These are phyloP conservation scores for Xenosphaeropsis pyriputrescens DNA, from an alignment of 2,329 filamentous ascomycete genomes.

Conservation along the genomic window DNA sequence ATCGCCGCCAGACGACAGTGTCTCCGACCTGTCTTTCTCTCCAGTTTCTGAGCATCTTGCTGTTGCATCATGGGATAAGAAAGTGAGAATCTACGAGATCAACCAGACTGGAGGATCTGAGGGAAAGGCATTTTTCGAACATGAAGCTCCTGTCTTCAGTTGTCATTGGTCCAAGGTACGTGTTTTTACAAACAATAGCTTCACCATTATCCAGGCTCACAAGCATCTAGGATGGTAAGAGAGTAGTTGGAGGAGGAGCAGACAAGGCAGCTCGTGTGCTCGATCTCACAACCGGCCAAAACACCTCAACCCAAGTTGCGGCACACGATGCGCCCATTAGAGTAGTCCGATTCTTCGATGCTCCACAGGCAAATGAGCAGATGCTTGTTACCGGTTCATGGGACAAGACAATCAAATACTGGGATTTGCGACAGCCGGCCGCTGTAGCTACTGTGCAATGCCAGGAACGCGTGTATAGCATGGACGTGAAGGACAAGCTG, in stretches of 20 bases:
- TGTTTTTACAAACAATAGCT: background rate
- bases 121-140: slow-evolving; percentile 75
- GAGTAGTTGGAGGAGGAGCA: slow-evolving; percentile 74
- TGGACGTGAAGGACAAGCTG: slow-evolving; percentile 81
- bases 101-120: slow-evolving; percentile 61
- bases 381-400: slow-evolving; percentile 88
- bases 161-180: slow-evolving; percentile 80
- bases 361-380: slow-evolving; percentile 41
- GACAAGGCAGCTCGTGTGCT: slow-evolving; percentile 85
- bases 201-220: too few relatives aligned
- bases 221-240: slow-evolving; percentile 62
- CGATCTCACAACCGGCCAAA: slow-evolving; percentile 57
- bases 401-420: slow-evolving; percentile 86
- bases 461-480: slow-evolving; percentile 74
- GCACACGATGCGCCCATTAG: slow-evolving; percentile 76
- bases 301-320: slow-evolving; percentile 52
- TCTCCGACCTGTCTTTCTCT: slow-evolving; percentile 78
- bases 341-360: slow-evolving; percentile 64
- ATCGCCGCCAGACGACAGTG: slow-evolving; percentile 73
- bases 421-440: slow-evolving; percentile 58
- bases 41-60: slow-evolving; percentile 68
- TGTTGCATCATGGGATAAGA: slow-evolving; percentile 93
- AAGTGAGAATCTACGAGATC: slow-evolving; percentile 94
- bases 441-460: slow-evolving; percentile 51
- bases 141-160: slow-evolving; percentile 71